A percentile compares a stretch with the other conserved stretches of the same genome.
Conservation (phyloP, 352 stramenopile species). For the Salisapilia sapeloensis region DNA sequence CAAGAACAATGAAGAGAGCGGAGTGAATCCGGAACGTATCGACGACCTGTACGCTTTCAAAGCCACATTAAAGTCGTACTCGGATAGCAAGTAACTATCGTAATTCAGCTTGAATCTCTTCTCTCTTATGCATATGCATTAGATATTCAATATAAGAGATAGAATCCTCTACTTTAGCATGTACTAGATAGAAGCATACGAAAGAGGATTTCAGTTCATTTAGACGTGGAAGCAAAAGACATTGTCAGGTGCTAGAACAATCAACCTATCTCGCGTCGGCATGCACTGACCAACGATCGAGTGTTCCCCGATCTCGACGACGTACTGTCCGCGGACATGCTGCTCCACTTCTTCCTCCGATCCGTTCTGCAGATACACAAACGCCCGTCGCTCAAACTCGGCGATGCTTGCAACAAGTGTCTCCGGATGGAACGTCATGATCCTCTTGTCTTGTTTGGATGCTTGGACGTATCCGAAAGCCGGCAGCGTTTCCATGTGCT, state of each 20-base stretch:
- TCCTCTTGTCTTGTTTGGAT: slow-evolving; percentile 81
- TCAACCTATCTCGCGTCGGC: slow-evolving; percentile 15
- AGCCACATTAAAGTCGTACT: slow-evolving; percentile 27
- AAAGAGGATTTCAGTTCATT: too few relatives aligned
- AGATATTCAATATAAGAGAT: too few relatives aligned
- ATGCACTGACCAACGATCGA: slow-evolving; percentile 40
- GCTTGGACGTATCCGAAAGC: slow-evolving; percentile 76
- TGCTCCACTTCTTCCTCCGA: slow-evolving; percentile 7
- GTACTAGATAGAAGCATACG: too few relatives aligned
- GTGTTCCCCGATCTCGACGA: slow-evolving; percentile 51
- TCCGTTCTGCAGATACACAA: slow-evolving; percentile 36
- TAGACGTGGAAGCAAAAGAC: too few relatives aligned
- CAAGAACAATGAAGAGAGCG: too few relatives aligned
- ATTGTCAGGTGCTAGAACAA: too few relatives aligned
- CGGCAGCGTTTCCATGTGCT: slow-evolving; percentile 35
- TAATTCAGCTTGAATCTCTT: too few relatives aligned
- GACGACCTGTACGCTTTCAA: slow-evolving; percentile 63
- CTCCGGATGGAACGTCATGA: slow-evolving; percentile 32
- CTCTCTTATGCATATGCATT: too few relatives aligned
- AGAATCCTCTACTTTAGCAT: too few relatives aligned
- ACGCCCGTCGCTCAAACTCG: slow-evolving; percentile 64
- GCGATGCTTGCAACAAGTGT: slow-evolving; percentile 48
- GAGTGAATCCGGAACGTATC: too few relatives aligned
- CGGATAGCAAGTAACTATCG: too few relatives aligned
- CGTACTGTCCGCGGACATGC: slow-evolving; percentile 45